A percentile compares a stretch with the other conserved stretches of the same genome.
phyloP scores from a whole-genome alignment of 2,329 filamentous ascomycete genomes.

The Colletotrichum gigasporum region DNA sequence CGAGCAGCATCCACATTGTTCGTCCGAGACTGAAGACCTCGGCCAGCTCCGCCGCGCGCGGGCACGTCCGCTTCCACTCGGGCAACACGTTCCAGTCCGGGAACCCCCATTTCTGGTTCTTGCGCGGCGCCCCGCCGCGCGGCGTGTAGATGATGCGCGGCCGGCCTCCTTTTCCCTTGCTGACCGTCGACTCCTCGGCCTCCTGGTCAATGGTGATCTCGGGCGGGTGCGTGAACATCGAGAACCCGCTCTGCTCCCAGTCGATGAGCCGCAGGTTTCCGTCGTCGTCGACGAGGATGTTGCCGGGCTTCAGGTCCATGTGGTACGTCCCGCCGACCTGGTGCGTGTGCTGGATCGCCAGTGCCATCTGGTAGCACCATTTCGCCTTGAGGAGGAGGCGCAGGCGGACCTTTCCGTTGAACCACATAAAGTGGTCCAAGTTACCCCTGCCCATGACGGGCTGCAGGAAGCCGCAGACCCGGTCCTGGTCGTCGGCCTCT shows the following conservation, averaged over 20 bases:
- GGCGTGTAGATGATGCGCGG: constrained; percentile 31
- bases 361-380: constrained; percentile 38
- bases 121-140: constrained; percentile 19
- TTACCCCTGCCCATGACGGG: constrained; percentile 26
- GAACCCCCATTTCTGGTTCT: constrained; percentile 29
- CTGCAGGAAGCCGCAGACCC: constrained; percentile 34
- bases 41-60: constrained; percentile 32
- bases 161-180: not conserved
- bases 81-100: constrained; percentile 34
- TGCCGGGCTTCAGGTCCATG: constrained; percentile 42
- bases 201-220: constrained; percentile 31
- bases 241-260: constrained; percentile 39
- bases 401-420: constrained; percentile 24
- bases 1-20: constrained; percentile 35
- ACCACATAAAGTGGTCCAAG: constrained; percentile 30
- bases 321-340: constrained; percentile 36
- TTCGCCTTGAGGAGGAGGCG: constrained; percentile 30
- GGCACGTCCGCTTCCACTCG: constrained; percentile 31
- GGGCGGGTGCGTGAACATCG: constrained; percentile 33
- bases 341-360: constrained; percentile 35
- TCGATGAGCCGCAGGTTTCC: constrained; percentile 35
- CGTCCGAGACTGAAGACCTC: constrained; percentile 35
- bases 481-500: not conserved
- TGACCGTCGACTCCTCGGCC: constrained; percentile 4
- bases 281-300: constrained; percentile 36